A percentile compares a stretch with the other conserved stretches of the same genome.
Conservation (phyloP, 75 land plant genomes). For the Azolla pinnata region DNA sequence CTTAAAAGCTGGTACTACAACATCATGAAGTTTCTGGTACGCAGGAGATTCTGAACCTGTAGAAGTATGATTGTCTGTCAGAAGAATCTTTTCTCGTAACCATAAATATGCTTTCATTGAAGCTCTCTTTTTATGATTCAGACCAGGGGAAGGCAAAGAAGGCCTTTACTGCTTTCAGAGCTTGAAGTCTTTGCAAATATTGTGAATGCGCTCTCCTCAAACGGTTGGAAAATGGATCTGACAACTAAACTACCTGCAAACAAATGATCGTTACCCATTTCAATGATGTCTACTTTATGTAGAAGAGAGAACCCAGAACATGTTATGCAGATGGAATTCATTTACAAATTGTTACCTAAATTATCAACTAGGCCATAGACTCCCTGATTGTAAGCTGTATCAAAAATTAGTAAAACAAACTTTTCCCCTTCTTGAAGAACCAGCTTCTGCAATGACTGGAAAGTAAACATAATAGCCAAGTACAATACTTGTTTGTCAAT, state of each 20-base stretch:
- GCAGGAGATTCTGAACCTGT: slow-evolving; percentile 32
- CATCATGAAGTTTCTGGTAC: slow-evolving; percentile 28
- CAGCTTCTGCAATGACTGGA: slow-evolving; percentile 76
- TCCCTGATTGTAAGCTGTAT: slow-evolving; percentile 92
- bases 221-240: slow-evolving; percentile 76
- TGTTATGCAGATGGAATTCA: neutral
- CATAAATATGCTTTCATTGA: too few species aligned
- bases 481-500: slow-evolving; percentile 43
- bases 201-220: slow-evolving; percentile 90
- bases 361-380: slow-evolving; percentile 96
- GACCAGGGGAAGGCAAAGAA: neutral
- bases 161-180: neutral
- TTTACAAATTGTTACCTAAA: slow-evolving; percentile 40
- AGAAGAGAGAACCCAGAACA: too few species aligned
- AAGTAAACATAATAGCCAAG: slow-evolving; percentile 54
- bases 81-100: too few species aligned
- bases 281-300: too few species aligned
- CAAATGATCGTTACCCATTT: too few species aligned
- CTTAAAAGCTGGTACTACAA: slow-evolving; percentile 61
- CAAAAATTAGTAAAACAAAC: slow-evolving; percentile 70
- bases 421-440: slow-evolving; percentile 98
- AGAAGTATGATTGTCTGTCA: neutral
- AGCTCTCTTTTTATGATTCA: neutral
- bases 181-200: slow-evolving; percentile 57
- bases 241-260: slow-evolving; percentile 87